phyloP scores from a whole-genome alignment of 148 eudicot species.

The Silene uniflora region DNA sequence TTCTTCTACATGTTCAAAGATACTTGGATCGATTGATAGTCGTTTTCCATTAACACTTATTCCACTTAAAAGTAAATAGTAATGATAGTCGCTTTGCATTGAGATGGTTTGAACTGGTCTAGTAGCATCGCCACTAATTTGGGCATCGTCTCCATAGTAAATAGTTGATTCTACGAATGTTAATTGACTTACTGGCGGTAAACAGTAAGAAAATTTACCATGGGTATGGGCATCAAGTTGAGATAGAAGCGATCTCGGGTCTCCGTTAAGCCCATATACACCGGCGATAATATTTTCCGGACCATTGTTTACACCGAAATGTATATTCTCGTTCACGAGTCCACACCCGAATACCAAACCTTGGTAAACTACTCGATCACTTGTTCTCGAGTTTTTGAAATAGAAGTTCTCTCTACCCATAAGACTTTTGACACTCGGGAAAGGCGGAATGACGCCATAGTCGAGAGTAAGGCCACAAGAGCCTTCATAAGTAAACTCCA shows the following conservation, averaged over 20 bases:
- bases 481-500: neutral
- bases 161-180: neutral
- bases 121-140: neutral
- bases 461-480: neutral
- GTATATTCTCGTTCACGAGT: neutral
- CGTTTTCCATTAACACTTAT: slow-evolving; percentile 2
- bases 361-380: neutral
- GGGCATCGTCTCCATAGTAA: slow-evolving; percentile 11
- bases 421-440: neutral
- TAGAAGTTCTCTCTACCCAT: slow-evolving; percentile 5
- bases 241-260: slow-evolving; percentile 11
- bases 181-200: neutral
- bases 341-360: slow-evolving; percentile 17
- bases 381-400: neutral
- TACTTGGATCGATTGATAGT: neutral
- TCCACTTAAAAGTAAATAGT: slow-evolving; percentile 2
- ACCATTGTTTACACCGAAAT: neutral
- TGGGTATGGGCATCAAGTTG: slow-evolving; percentile 16
- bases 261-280: neutral
- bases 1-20: neutral
- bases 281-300: slow-evolving; percentile 7
- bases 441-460: neutral
- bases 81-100: neutral
- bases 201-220: slow-evolving; percentile 15
- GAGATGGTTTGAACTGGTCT: neutral